Base-by-base conservation (phyloP, 140 eudicot genomes). In the Oenanthe javanica region DNA sequence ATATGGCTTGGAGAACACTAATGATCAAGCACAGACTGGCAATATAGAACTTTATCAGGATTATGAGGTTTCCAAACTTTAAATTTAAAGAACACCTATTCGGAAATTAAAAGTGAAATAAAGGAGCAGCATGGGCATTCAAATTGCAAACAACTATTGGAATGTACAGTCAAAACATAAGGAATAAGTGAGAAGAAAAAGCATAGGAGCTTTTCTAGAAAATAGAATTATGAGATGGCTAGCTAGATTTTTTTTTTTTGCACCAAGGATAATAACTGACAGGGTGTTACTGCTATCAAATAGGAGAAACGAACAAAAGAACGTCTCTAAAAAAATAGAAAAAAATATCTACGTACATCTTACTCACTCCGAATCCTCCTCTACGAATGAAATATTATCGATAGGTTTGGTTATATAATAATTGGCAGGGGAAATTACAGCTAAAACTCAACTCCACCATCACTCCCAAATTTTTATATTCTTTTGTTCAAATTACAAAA, bases 401-500 rank as follows among this genome's bases (percentile, higher is more conserved):
- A 13, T 59, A 59, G 67, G 67, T n/a, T n/a, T n/a, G 67, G 67
- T 59, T 21, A 21, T 59, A n/a, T 59, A 85, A 71, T 83, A 77
- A 86, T 83, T 79, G 81, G 78, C 76, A 74, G 71, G 81, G 64
- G 80, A 77, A 71, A 54, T 82, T 84, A 79, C 77, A 76, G 86
- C 84, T 82, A 82, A 72, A 82, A 71, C 11, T 19, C 76, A 87
- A 79, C 87, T 76, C 77, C 82, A 82, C 86, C 64, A 81, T 79
- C 76, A 69, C 38, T 79, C 82, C 80, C 85, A 80, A 88, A 80
- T 81, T 61, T 31, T 49, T 80, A 79, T 75, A 84, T 84, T 73
- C 83, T 64, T 84, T 81, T 72, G 78, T 81, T 55, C 81, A 78
- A 88, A 85, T 87, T 84, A 87, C 90, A 81, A 81, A 50, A 79